phyloP scores from a whole-genome alignment of 2,329 filamentous ascomycete species.

The Gnomoniopsis sp. region DNA sequence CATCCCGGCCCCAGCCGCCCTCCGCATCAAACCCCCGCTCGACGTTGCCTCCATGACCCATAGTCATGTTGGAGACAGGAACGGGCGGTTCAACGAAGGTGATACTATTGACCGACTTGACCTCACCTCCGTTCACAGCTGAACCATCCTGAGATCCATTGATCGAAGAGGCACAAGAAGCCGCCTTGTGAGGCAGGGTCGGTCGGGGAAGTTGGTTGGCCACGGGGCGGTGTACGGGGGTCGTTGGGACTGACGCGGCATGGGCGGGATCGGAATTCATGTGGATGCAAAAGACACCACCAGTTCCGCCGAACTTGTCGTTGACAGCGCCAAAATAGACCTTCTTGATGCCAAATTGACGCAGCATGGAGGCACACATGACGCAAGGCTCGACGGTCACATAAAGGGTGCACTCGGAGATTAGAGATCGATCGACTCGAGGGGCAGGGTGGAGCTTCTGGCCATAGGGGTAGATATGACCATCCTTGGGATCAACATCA shows the following conservation, averaged over 20 bases:
- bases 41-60: conserved; percentile 62
- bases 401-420: conserved; percentile 75
- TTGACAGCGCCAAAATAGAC: conserved; percentile 96
- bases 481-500: conserved; percentile 51
- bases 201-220: conserved; percentile 15
- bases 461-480: conserved; percentile 59
- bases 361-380: conserved; percentile 93
- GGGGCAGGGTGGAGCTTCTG: conserved; percentile 54
- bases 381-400: conserved; percentile 98
- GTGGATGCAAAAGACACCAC: conserved; percentile 87
- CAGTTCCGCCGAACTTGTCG: conserved; percentile 94
- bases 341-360: conserved; percentile 81
- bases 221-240: conserved; percentile 26
- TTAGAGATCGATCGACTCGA: conserved; percentile 62
- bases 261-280: conserved; percentile 46
- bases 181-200: conserved; percentile 12
- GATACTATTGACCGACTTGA: conserved; percentile 14
- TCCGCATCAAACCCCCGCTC: conserved; percentile 79
- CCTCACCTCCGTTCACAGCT: conserved; percentile 6
- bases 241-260: conserved; percentile 20
- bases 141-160: conserved; percentile 17
- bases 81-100: conserved; percentile 16
- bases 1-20: conserved; percentile 84
- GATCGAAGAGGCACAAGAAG: conserved; percentile 12
- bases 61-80: conserved; percentile 25